Base-by-base conservation (phyloP, 2,329 filamentous ascomycete species). In the Fusarium circinatum region DNA sequence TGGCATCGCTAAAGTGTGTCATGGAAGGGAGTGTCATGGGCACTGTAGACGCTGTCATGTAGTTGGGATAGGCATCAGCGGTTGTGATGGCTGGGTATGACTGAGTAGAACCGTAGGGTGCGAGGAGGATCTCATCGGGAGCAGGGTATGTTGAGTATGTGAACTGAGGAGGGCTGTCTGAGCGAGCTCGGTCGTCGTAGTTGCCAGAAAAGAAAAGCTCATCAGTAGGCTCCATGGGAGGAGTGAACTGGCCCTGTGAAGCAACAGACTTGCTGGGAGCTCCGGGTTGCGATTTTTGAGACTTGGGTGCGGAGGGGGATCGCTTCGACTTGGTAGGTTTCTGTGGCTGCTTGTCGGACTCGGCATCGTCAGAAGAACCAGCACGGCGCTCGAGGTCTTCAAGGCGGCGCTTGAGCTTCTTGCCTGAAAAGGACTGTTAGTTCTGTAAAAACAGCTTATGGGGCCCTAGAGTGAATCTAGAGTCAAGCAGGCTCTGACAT, bases 381-480 rank as follows among this genome's bases (percentile, higher is more conserved):
- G 93, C 93, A 75, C 93, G 89, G 80, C 92, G 90, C 88, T 96
- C 93, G 77, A 96, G 89, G 80, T 96, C 93, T 86, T 96, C 93
- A 80, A 96, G 87, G 79, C 93, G 91, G 86, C 92, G 93, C 92
- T 96, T 96, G 78, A 96, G 91, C 90, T 96, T 96, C 90, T 96
- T 96, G 89, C 94, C 93, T 95, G 79, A 66, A 69, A 69, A 39
- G 26, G 3, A 18, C 54, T 69, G 68, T 77, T 47, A 75, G 70
- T 76, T 54, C 41, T 56, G 36, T n/a, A 32, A 28, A 41, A 48
- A 20, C 15, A 51, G 17, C 48, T 56, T 9, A 30, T 18, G 34
- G 22, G 28, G 32, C 41, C 28, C 55, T 13, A 56, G 52, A 44
- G 38, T 24, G 22, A 44, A 30, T 70, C 42, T 18, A 32, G 56